Conservation (phyloP, 2,329 filamentous ascomycete species). For the Diaporthe citri region DNA sequence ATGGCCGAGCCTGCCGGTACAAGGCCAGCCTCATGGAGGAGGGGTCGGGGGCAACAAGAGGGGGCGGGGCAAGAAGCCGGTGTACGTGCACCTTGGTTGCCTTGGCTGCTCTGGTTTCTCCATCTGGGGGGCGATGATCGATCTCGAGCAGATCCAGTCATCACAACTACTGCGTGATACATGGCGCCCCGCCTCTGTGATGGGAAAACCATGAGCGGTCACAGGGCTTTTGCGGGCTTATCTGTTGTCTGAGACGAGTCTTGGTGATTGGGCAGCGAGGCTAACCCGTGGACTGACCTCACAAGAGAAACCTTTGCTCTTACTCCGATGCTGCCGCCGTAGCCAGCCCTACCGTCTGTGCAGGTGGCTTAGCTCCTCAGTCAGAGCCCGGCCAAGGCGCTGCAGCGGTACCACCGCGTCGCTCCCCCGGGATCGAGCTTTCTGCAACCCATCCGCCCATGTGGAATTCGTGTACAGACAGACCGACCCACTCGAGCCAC, state of each 20-base stretch:
- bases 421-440: not conserved
- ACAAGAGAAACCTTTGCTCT: not conserved
- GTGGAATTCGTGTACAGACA: not conserved
- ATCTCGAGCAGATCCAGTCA: not conserved
- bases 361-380: not conserved
- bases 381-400: not conserved
- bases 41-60: not conserved
- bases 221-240: slow-evolving; percentile 20
- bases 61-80: slow-evolving; percentile 2
- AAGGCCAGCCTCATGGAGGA: not conserved
- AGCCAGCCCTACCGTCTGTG: slow-evolving; percentile 11
- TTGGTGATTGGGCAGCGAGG: slow-evolving; percentile 27
- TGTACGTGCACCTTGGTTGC: not conserved
- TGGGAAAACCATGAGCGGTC: slow-evolving; percentile 3
- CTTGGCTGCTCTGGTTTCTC: no score
- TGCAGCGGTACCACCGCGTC: not conserved
- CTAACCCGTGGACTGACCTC: slow-evolving; percentile 1
- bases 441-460: not conserved
- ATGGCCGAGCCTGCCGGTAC: not conserved
- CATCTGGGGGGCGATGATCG: not conserved
- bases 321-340: slow-evolving; percentile 18
- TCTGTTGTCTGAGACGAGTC: slow-evolving; percentile 17
- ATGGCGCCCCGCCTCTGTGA: not conserved
- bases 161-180: not conserved
- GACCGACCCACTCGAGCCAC: not conserved